These are phyloP conservation scores for Exophiala aquamarina DNA, from an alignment of 2,329 filamentous ascomycete genomes.

Conservation along the genomic window DNA sequence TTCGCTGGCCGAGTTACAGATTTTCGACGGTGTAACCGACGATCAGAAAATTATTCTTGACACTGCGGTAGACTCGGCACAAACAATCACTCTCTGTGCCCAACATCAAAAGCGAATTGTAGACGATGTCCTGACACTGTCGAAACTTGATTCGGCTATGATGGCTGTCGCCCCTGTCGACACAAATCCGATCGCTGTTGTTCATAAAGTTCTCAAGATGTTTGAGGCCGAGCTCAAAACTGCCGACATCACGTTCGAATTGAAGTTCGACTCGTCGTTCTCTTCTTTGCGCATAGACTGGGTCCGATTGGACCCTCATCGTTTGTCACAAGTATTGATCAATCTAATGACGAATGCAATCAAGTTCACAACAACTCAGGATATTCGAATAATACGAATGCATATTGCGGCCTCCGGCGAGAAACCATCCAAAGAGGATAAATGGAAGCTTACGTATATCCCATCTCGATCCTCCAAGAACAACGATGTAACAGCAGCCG, in stretches of 20 bases:
- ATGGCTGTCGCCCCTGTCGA: constrained; percentile 70
- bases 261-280: constrained; percentile 64
- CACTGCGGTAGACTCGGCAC: constrained; percentile 66
- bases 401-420: constrained; percentile 51
- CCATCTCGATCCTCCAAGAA: constrained; percentile 29
- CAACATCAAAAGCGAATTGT: constrained; percentile 79
- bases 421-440: constrained; percentile 44
- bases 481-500: constrained; percentile 36
- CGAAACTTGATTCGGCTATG: constrained; percentile 74
- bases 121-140: constrained; percentile 72
- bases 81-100: constrained; percentile 75
- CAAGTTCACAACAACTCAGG: constrained; percentile 69
- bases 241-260: constrained; percentile 65
- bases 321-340: constrained; percentile 76
- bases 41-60: constrained; percentile 41
- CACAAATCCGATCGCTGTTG: constrained; percentile 65
- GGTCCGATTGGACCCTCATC: constrained; percentile 69
- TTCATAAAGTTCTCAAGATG: constrained; percentile 71
- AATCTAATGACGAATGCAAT: constrained; percentile 79
- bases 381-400: constrained; percentile 47
- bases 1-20: constrained; percentile 52
- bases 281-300: constrained; percentile 60
- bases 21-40: constrained; percentile 27
- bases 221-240: constrained; percentile 73
- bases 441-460: constrained; percentile 37